Evolutionary conservation across 805 yeast genomes (phyloP), one percentile per base, ranked within the genome.

Genomic region (Suhomyces kilbournensis): DNA sequence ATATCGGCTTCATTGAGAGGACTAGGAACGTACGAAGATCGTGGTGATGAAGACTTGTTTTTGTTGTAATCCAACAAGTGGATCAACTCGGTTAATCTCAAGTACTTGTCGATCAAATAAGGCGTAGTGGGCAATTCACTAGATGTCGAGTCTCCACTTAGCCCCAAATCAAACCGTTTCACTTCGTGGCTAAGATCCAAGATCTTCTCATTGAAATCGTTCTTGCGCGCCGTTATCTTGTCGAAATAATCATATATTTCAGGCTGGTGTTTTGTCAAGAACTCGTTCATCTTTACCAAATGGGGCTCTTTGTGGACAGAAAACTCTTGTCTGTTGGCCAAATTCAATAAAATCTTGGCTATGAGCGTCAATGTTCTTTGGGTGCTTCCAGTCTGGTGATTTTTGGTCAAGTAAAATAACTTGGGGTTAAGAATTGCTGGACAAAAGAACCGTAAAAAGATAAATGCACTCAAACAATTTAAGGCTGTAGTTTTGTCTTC

Each of bases 361-460:
- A 92, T 75, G 20, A 92, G 69, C 0, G 96, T 90, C 45, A 93
- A 69, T 0, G 96, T 87, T 53, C 96, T 76, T 57, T 90, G 92
- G 1, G 84, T 76, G 9, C 76, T 76, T 1, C 91, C 90, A 7
- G 84, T 77, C 53, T 90, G 90, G 59, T 88, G 93, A 35, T 80
- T 76, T 48, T 81, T 78, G 0, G 90, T 81, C 47, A 94, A 72
- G 54, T 85, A 84, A 66, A 90, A 91, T 47, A 92, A 68, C 61
- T 90, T 90, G 0, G 99, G 99, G 61, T 90, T 92, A 63, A 94
- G 70, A 26, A 93, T 80, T 0, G 97, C 96, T 0, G 99, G 98
- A 61, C 97, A 91, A 57, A 91, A 80, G 67, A 75, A 75, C 52
- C 79, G 59, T 54, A 93, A 70, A 65, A 93, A 94, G 10, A 93